Conservation (phyloP, 805 yeast species). For the fission yeast (Schizosaccharomyces pombe) region DNA sequence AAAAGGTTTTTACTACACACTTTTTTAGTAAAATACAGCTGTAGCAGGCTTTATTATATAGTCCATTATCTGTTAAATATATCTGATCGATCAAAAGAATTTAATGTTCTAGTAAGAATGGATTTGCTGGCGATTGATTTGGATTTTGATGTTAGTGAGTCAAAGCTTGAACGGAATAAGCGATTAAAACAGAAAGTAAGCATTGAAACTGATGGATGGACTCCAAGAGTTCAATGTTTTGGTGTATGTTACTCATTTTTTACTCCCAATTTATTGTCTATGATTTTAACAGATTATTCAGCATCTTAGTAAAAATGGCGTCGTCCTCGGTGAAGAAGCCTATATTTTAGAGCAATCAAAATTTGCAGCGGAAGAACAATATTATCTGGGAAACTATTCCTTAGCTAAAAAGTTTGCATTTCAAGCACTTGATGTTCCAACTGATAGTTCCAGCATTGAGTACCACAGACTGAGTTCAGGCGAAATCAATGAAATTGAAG, state of each 20-base stretch:
- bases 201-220: neutral
- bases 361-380: constrained; percentile 1
- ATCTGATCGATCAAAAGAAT: no score
- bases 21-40: no score
- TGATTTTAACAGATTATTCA: neutral
- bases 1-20: no score
- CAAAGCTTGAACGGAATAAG: neutral
- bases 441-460: neutral
- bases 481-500: neutral
- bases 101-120: no score
- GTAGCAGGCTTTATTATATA: no score
- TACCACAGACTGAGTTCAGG: neutral
- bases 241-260: neutral
- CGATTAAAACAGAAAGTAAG: neutral
- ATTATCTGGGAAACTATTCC: neutral
- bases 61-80: no score
- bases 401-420: neutral
- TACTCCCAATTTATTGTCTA: neutral
- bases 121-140: neutral
- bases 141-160: neutral
- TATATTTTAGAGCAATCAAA: neutral
- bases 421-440: neutral
- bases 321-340: neutral
- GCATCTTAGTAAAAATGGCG: neutral
- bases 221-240: neutral